Base-by-base conservation (phyloP, 495 filamentous ascomycete species). In the Cladorrhinum samala region DNA sequence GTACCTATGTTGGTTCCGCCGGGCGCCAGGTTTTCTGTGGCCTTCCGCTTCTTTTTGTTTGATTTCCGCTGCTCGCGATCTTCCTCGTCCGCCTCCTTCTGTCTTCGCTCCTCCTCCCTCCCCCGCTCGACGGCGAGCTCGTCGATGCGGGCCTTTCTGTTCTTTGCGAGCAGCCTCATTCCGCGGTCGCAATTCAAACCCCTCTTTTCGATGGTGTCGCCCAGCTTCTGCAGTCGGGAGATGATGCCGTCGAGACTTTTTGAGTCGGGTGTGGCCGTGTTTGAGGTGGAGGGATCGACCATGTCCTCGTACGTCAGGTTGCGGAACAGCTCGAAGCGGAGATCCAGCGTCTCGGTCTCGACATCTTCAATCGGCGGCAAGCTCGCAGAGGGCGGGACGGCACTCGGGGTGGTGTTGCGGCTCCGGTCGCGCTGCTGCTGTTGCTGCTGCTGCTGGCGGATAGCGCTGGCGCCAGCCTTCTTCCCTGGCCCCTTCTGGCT, bases 321-420 rank as follows among this genome's bases (percentile, higher is more conserved):
- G 71, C 72, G 65, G 72, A 80, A 58, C 37, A 69, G 55, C 38
- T 77, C 68, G 45, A 75, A 70, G 48, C 66, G 64, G 16, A 88
- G 74, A 46, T 85, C 84, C 27, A 85, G 77, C 21, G 82, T 77
- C 55, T 84, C 79, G 53, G 83, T 85, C 46, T 85, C 80, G 56
- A 83, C 77, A 25, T 76, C 71, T 19, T 83, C 76, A 48, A 78
- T 67, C 19, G 79, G 75, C 11, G 74, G 72, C 49, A 79, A 68
- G 25, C 69, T 72, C 54, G 76, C 67, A 41, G 65, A 73, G 46
- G 71, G 63, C 20, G 78, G 69, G 38, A 76, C 73, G 57, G 75
- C 80, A 37, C 86, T 86, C 36, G 89, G 89, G 2, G 89, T 95
- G 9, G 88, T 91, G 68, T 93, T 92, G 60, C 89, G 85, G 63